phyloP scores from a whole-genome alignment of 2,329 filamentous ascomycete genomes.

The Colletotrichum sp. region DNA sequence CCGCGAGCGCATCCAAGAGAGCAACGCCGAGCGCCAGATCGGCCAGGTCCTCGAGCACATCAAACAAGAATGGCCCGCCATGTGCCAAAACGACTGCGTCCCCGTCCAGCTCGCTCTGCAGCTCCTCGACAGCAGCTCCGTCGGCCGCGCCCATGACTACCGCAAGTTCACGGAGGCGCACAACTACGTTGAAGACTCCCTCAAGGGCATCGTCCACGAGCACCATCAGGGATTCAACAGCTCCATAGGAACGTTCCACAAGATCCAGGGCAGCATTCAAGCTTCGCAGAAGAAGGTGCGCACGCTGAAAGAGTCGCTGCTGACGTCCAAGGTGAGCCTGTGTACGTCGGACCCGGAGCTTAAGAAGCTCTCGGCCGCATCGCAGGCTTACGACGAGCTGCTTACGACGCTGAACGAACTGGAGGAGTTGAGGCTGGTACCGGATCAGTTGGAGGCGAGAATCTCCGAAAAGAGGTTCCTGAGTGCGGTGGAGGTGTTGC shows the following conservation, averaged over 20 bases:
- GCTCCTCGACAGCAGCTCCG: slow-evolving; percentile 90
- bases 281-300: slow-evolving; percentile 86
- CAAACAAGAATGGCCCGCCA: slow-evolving; percentile 87
- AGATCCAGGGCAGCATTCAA: slow-evolving; percentile 94
- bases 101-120: slow-evolving; percentile 95
- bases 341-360: slow-evolving; percentile 88
- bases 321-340: slow-evolving; percentile 79
- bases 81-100: slow-evolving; percentile 87
- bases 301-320: slow-evolving; percentile 81
- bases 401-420: slow-evolving; percentile 83
- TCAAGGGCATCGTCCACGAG: slow-evolving; percentile 96
- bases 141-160: slow-evolving; percentile 90
- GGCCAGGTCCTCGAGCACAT: slow-evolving; percentile 79
- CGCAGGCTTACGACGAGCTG: slow-evolving; percentile 89
- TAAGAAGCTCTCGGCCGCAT: slow-evolving; percentile 85
- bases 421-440: slow-evolving; percentile 86
- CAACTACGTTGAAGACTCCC: slow-evolving; percentile 85
- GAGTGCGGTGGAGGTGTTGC: slow-evolving; percentile 88
- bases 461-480: slow-evolving; percentile 97
- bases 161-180: slow-evolving; percentile 84
- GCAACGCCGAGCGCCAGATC: slow-evolving; percentile 62
- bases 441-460: slow-evolving; percentile 89
- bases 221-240: slow-evolving; percentile 99
- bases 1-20: slow-evolving; percentile 39
- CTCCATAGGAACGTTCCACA: slow-evolving; percentile 98